Evolutionary conservation across 78 protist species (phyloP).

Genomic region (Diacronema lutheri): DNA sequence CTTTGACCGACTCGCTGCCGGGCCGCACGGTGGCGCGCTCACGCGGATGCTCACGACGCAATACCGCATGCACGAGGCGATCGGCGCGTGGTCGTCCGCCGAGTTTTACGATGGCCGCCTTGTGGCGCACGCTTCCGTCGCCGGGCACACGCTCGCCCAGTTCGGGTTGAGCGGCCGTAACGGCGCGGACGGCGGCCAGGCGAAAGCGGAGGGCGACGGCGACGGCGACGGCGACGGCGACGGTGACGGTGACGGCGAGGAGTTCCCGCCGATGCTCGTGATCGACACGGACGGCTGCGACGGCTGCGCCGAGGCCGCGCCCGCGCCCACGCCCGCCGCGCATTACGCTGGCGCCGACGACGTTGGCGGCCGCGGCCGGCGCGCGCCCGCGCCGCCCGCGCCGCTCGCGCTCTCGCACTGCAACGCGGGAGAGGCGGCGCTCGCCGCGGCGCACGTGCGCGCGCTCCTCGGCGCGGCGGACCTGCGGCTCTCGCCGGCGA

Average conservation of each 20-base stretch:
- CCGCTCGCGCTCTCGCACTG: not conserved
- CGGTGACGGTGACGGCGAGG: not conserved
- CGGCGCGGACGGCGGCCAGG: not conserved
- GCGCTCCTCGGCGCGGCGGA: constrained; percentile 46
- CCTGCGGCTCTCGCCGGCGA: not conserved
- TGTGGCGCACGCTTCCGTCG: constrained; percentile 64
- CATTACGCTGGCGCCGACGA: not conserved
- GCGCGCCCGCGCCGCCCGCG: not conserved
- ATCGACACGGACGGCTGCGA: constrained; percentile 44
- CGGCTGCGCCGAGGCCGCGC: constrained; percentile 19
- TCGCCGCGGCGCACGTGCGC: constrained; percentile 53
- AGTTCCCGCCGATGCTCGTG: constrained; percentile 10
- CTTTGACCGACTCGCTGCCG: constrained; percentile 65
- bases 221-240: not conserved
- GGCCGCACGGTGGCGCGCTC: not conserved
- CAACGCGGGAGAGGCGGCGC: constrained; percentile 69
- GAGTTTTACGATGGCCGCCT: constrained; percentile 66
- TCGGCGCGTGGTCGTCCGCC: constrained; percentile 58
- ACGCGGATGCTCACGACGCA: constrained; percentile 60
- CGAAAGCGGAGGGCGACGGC: not conserved
- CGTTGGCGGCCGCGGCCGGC: not conserved
- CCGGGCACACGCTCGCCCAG: constrained; percentile 51
- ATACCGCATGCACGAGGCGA: constrained; percentile 79
- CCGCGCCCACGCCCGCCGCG: not conserved
- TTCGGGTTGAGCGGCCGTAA: no score